phyloP scores from a whole-genome alignment of 192 early-diverging fungal species.

The Podila epigama region DNA sequence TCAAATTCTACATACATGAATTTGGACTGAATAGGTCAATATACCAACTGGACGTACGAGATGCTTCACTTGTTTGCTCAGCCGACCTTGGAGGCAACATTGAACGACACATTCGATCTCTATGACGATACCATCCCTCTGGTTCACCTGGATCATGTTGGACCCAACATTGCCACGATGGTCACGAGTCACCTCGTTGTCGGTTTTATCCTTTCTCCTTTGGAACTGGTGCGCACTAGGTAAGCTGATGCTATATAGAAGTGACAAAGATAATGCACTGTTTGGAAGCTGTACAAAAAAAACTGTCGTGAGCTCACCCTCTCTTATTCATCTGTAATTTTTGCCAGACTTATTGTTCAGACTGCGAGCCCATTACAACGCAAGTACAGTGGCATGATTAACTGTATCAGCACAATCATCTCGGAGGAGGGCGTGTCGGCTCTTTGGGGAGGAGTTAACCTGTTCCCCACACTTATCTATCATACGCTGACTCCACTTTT shows the following conservation, averaged over 20 bases:
- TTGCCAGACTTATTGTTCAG: slow-evolving; percentile 81
- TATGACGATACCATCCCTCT: slow-evolving; percentile 87
- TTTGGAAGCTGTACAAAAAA: neutral
- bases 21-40: slow-evolving; percentile 81
- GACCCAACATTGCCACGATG: slow-evolving; percentile 74
- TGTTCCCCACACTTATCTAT: slow-evolving; percentile 83
- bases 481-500: slow-evolving; percentile 81
- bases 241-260: slow-evolving; percentile 35
- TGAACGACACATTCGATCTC: slow-evolving; percentile 95
- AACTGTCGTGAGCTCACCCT: neutral
- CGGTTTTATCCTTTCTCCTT: slow-evolving; percentile 84
- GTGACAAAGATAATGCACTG: no score
- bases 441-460: slow-evolving; percentile 74
- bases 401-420: slow-evolving; percentile 79
- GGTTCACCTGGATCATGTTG: slow-evolving; percentile 70
- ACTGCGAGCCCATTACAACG: slow-evolving; percentile 77
- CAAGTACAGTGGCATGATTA: slow-evolving; percentile 85
- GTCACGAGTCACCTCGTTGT: slow-evolving; percentile 79
- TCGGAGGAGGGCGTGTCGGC: slow-evolving; percentile 76
- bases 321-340: neutral
- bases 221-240: slow-evolving; percentile 93
- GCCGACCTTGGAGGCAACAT: slow-evolving; percentile 86
- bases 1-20: neutral
- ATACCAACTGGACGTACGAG: slow-evolving; percentile 84
- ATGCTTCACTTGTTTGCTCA: slow-evolving; percentile 79